phyloP scores from a whole-genome alignment of 2,329 filamentous ascomycete species.

The Botryosphaeria dothidea region DNA sequence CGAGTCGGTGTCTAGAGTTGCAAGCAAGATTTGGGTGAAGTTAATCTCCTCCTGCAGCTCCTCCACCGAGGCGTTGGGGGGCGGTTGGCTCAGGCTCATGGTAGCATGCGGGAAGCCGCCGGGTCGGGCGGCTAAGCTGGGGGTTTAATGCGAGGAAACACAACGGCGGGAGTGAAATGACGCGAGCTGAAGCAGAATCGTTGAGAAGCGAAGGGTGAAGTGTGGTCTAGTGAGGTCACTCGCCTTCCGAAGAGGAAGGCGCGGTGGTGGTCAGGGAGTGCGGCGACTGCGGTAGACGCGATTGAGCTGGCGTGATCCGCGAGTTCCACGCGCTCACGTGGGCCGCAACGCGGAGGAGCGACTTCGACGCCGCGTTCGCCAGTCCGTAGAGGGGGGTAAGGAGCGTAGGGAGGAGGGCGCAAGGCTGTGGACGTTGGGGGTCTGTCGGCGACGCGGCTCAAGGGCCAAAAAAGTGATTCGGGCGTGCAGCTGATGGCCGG shows the following conservation, averaged over 20 bases:
- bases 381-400: neutral
- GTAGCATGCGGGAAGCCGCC: neutral
- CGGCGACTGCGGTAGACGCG: neutral
- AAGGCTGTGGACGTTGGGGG: constrained; percentile 8
- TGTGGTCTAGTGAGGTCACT: neutral
- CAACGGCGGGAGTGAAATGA: too few relatives aligned
- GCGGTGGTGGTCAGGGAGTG: neutral
- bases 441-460: neutral
- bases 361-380: neutral
- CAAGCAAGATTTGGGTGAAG: constrained; percentile 14
- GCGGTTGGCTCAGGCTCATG: constrained; percentile 15
- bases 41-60: constrained; percentile 16
- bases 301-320: neutral
- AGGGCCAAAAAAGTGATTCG: neutral
- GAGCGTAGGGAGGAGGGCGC: constrained; percentile 1
- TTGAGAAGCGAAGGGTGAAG: neutral
- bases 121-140: neutral
- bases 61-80: neutral
- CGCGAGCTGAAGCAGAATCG: neutral
- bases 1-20: constrained; percentile 8
- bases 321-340: neutral
- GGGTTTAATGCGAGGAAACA: neutral
- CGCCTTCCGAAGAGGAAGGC: neutral
- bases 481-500: neutral
- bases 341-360: neutral